These are phyloP conservation scores for Gnomoniopsis sp. DNA, from an alignment of 2,329 filamentous ascomycete species.

Conservation along the genomic window DNA sequence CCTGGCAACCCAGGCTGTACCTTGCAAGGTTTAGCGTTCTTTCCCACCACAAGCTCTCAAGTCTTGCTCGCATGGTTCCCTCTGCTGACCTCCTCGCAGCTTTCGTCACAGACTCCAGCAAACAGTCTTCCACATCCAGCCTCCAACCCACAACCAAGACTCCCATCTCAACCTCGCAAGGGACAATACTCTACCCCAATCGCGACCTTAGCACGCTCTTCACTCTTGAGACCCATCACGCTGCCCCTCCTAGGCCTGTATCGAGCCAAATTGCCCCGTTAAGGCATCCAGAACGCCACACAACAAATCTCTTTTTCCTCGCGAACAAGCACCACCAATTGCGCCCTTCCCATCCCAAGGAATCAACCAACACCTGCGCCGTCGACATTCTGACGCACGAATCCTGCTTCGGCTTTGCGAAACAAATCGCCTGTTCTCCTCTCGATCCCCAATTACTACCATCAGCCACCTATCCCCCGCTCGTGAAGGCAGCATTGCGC, in stretches of 20 bases:
- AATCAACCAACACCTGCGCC: neutral
- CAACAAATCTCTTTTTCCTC: neutral
- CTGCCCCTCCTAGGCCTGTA: neutral
- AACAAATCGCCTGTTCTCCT: neutral
- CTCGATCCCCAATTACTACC: neutral
- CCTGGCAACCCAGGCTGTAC: too few relatives aligned
- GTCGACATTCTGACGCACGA: neutral
- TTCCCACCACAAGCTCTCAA: neutral
- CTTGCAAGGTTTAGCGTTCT: neutral
- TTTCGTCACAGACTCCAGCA: neutral
- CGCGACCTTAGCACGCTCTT: neutral
- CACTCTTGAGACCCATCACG: neutral
- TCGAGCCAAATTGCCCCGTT: neutral
- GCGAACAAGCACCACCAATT: neutral
- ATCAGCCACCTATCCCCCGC: neutral
- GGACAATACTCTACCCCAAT: neutral
- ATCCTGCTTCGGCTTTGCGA: conserved; percentile 1
- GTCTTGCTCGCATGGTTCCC: neutral
- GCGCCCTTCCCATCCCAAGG: neutral
- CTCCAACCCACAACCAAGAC: neutral
- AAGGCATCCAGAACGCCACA: neutral
- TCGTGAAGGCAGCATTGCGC: conserved; percentile 6
- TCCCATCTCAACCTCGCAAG: neutral
- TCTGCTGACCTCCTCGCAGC: neutral
- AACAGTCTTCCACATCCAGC: neutral